Evolutionary conservation across 345 rosid species (phyloP), one percentile per base, ranked within the genome.

Genomic region (Isatis tinctoria): DNA sequence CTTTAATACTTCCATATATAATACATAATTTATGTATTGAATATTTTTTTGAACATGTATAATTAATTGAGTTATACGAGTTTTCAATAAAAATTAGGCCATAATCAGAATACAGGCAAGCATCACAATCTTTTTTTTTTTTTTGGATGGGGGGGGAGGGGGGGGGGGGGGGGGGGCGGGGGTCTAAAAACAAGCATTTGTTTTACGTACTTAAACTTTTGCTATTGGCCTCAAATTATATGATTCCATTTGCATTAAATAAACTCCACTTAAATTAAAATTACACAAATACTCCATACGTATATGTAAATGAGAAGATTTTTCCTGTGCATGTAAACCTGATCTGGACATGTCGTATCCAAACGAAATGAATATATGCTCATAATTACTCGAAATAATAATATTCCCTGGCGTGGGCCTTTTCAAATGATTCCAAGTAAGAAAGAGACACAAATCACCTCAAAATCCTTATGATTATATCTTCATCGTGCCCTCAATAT

Each of bases 401-500:
- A 81, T 80, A 86, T 83, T 86, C 90, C 73, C 87, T 82, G 85
- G 84, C 82, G 82, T 84, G 90, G 92, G 88, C 87, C 92, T 72
- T 80, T 48, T 59, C 67, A 67, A 80, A 73, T 79, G 75, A 84
- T 88, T 80, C 87, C 87, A 51, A 84, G 83, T 80, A 67, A 78
- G 84, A 84, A 68, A 77, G 79, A 54, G 74, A 82, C 89, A 84
- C 85, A 80, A 79, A 77, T 83, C 87, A 77, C 84, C 72, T 65
- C 75, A 77, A 74, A 58, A 14, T 56, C 40, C 53, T 30, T 67
- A 66, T 74, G 61, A 74, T 74, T 58, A 67, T 44, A 65, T 69
- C 47, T 70, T 65, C 67, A 74, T 22, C 67, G 67, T 76, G 83
- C 81, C 84, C 76, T 78, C 83, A 66, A 47, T 65, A 72, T 83